A percentile compares a stretch with the other conserved stretches of the same genome.
phyloP scores from a whole-genome alignment of 1,139 yeast species.

The Suhomyces anneliseae region DNA sequence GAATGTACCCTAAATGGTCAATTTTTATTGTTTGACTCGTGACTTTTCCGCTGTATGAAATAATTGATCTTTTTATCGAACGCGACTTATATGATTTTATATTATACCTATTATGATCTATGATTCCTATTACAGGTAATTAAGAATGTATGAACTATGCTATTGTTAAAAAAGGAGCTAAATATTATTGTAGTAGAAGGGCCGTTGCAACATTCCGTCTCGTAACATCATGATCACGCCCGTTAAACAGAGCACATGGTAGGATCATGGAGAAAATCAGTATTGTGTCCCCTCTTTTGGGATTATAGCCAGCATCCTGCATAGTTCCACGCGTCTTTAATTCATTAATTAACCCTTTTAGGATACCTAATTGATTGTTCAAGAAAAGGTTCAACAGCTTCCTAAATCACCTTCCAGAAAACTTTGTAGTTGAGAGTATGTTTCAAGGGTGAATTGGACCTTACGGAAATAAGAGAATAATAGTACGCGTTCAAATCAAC shows the following conservation, averaged over 20 bases:
- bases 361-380: not conserved
- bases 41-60: too few relatives aligned
- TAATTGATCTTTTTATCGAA: too few relatives aligned
- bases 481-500: too few relatives aligned
- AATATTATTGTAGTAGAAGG: not conserved
- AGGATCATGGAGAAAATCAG: not conserved
- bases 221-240: not conserved
- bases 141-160: not conserved
- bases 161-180: not conserved
- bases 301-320: not conserved
- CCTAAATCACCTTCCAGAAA: too few relatives aligned
- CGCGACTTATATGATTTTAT: too few relatives aligned
- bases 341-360: not conserved
- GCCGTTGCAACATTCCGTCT: not conserved
- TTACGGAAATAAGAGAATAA: too few relatives aligned
- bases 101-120: not conserved
- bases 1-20: too few relatives aligned
- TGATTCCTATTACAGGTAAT: not conserved
- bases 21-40: too few relatives aligned
- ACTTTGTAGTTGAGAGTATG: too few relatives aligned
- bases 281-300: too few relatives aligned
- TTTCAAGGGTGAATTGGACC: too few relatives aligned
- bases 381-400: too few relatives aligned
- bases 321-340: not conserved
- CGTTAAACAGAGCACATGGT: not conserved